A percentile compares a stretch with the other conserved stretches of the same genome.
Conservation (phyloP, 352 stramenopile species). For the Pythium insidiosum region DNA sequence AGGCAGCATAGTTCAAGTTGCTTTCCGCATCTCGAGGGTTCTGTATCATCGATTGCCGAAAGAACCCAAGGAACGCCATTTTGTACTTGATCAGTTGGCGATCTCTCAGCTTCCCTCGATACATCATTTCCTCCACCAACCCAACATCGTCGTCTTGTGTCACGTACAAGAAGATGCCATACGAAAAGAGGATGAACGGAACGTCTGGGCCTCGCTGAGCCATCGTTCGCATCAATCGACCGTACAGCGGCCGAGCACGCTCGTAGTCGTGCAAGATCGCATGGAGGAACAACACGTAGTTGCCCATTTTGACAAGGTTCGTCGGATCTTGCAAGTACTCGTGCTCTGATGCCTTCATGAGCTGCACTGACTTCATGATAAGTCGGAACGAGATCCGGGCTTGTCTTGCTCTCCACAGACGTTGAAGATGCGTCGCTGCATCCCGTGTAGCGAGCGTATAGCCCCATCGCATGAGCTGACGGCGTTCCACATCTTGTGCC, state of each 20-base stretch:
- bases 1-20: slow-evolving; percentile 76
- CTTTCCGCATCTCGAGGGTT: slow-evolving; percentile 48
- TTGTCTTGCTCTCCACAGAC: slow-evolving; percentile 39
- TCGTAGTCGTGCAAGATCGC: slow-evolving; percentile 74
- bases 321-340: slow-evolving; percentile 74
- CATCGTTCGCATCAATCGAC: slow-evolving; percentile 66
- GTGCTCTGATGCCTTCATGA: slow-evolving; percentile 64
- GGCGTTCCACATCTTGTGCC: slow-evolving; percentile 30
- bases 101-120: slow-evolving; percentile 45
- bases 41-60: slow-evolving; percentile 61
- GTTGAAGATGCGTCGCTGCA: slow-evolving; percentile 39
- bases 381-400: slow-evolving; percentile 49
- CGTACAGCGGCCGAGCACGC: slow-evolving; percentile 60
- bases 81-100: slow-evolving; percentile 60
- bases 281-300: slow-evolving; percentile 79
- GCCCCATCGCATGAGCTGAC: slow-evolving; percentile 48
- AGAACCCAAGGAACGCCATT: slow-evolving; percentile 70
- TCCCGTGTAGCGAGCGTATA: slow-evolving; percentile 56
- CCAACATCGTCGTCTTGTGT: slow-evolving; percentile 61
- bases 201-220: slow-evolving; percentile 61
- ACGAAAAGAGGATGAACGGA: slow-evolving; percentile 74
- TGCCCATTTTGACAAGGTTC: slow-evolving; percentile 66
- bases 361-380: slow-evolving; percentile 46
- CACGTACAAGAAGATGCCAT: slow-evolving; percentile 63
- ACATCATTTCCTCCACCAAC: slow-evolving; percentile 60